Conservation (phyloP, 805 yeast genomes). For the Metschnikowia baotianmanensis region DNA sequence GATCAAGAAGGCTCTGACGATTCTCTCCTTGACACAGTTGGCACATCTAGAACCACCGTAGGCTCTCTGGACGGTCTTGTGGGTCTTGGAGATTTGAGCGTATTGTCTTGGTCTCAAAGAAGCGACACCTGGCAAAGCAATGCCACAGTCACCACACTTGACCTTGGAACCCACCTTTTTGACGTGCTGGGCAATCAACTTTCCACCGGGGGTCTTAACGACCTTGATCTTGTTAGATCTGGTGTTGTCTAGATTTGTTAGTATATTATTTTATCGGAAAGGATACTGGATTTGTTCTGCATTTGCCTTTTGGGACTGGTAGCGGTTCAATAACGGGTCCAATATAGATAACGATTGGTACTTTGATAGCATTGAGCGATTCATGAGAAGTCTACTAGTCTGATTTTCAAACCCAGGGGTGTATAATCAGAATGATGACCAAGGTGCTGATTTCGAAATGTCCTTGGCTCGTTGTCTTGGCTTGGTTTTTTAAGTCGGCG, state of each 20-base stretch:
- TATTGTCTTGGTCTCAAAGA: conserved; percentile 98
- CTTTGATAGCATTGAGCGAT: too few species aligned
- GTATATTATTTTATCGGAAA: conserved; percentile 19
- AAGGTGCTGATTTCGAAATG: too few species aligned
- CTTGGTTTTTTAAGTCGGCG: too few species aligned
- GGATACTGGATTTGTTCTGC: background rate
- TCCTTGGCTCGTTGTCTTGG: too few species aligned
- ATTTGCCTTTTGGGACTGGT: too few species aligned
- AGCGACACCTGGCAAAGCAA: conserved; percentile 81
- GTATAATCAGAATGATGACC: too few species aligned
- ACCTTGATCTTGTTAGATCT: conserved; percentile 99
- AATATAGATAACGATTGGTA: too few species aligned
- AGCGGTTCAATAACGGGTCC: too few species aligned
- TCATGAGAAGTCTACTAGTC: too few species aligned
- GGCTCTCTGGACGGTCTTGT: conserved; percentile 98
- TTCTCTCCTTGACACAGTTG: conserved; percentile 98
- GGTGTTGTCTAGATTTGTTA: conserved; percentile 83
- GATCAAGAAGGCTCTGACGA: conserved; percentile 98
- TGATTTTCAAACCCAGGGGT: too few species aligned
- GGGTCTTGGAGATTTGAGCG: conserved; percentile 92
- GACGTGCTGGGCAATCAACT: conserved; percentile 95
- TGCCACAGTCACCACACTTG: conserved; percentile 87
- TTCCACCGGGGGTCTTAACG: conserved; percentile 99
- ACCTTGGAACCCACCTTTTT: conserved; percentile 87
- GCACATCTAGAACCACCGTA: conserved; percentile 99